Evolutionary conservation across 108 stramenopile species (phyloP), one percentile per base, ranked within the genome.

Genomic region (Aurantiochytrium sp.): DNA sequence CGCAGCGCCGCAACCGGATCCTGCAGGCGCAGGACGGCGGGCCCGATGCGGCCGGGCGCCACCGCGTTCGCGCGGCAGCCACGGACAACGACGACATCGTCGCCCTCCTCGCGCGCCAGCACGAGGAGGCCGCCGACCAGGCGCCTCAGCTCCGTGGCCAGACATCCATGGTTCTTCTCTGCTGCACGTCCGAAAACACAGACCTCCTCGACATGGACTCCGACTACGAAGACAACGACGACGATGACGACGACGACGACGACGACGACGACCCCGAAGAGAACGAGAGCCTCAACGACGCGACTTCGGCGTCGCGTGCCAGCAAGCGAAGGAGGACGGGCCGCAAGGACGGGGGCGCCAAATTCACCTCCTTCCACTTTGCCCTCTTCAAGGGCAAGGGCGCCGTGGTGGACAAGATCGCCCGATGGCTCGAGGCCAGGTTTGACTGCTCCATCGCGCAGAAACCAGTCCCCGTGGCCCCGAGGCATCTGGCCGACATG

Each of bases 281-380:
- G 32, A 27, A 59, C 17, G 31, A 59, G 8, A 12, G 22, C 1
- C 27, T 32, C 27, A 6, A 32, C 55, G 31, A 59, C 31, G 4
- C 55, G 55, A 59, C 10, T 59, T 19, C 12, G 53, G 17, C 17
- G 21, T 12, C 53, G 17, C 53, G 21, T 19, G 17, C 53, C 21
- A 54, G 21, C 53, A 54, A 54, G 53, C 53, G 53, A 54, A 54
- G 53, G 21, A 54, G n/a, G n/a, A n/a, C n/a, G n/a, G n/a, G n/a
- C n/a, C n/a, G n/a, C n/a, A n/a, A n/a, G n/a, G n/a, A n/a, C n/a
- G n/a, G n/a, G n/a, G n/a, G n/a, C n/a, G 10, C 41, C 42, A 39
- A 39, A 81, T 81, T 81, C 42, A 45, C 69, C 21, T n/a, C n/a
- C 19, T 81, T 81, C 42, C 69, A 39, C 41, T 81, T 81, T 81